A percentile compares a stretch with the other conserved stretches of the same genome.
Evolutionary conservation across 257 asterid genomes (phyloP).

Genomic region (Solanum dulcamara): DNA sequence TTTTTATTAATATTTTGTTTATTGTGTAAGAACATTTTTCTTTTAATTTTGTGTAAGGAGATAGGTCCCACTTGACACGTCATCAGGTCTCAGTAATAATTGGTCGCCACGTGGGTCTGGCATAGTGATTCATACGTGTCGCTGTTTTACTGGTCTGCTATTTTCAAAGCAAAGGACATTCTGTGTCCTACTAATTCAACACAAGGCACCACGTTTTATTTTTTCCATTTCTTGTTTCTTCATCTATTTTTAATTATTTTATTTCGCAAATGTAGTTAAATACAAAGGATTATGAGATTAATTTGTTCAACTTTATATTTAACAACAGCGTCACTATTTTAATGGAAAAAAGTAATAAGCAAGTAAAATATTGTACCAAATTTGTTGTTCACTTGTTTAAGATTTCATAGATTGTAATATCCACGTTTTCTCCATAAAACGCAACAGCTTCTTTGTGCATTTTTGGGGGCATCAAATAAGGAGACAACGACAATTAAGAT

Average conservation of each 20-base stretch:
- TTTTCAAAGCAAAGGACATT: not conserved
- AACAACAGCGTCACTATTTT: not conserved
- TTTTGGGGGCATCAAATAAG: not conserved
- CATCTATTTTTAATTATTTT: not conserved
- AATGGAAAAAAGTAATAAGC: not conserved
- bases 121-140: not conserved
- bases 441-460: not conserved
- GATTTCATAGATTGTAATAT: not conserved
- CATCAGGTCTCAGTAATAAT: not conserved
- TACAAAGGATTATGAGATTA: not conserved
- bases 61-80: not conserved
- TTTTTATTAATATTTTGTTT: too few species aligned
- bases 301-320: not conserved
- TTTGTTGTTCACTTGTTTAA: too few species aligned
- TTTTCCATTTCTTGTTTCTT: not conserved
- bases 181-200: not conserved
- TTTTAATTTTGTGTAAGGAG: not conserved
- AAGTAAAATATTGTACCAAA: too few species aligned
- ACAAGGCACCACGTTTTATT: not conserved
- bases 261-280: not conserved
- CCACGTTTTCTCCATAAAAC: not conserved
- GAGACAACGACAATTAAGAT: not conserved
- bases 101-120: constrained; percentile 2
- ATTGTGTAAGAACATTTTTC: too few species aligned
- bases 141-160: not conserved